A percentile compares a stretch with the other conserved stretches of the same genome.
Conservation (phyloP, 148 eudicot genomes). For the Linanthus parryae region DNA sequence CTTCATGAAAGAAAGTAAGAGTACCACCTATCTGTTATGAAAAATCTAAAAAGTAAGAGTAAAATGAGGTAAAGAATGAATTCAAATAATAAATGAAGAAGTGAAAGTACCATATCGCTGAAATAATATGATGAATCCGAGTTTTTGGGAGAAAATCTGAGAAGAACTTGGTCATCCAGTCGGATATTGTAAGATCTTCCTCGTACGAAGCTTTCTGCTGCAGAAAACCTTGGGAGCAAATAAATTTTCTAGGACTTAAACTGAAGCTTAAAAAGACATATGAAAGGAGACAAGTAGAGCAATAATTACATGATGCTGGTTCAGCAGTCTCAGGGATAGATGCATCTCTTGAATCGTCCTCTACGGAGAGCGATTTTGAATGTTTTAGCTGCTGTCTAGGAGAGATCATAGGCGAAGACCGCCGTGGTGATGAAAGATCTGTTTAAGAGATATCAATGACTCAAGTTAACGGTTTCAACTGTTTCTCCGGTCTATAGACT, state of each 20-base stretch:
- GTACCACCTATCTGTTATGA: conserved; percentile 87
- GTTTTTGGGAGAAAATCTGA: conserved; percentile 89
- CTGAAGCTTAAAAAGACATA: no score
- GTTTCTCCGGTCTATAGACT: no score
- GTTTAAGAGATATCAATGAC: conserved; percentile 15
- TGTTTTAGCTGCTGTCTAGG: conserved; percentile 39
- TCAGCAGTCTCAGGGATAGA: conserved; percentile 42
- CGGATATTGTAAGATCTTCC: conserved; percentile 96
- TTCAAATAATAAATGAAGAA: background rate
- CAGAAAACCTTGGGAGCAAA: conserved; percentile 54
- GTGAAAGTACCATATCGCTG: conserved; percentile 72
- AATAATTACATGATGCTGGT: conserved; percentile 68
- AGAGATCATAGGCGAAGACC: conserved; percentile 36
- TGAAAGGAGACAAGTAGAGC: background rate
- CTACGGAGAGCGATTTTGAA: conserved; percentile 39
- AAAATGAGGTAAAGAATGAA: conserved; percentile 3
- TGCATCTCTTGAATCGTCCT: conserved; percentile 43
- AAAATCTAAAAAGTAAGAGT: conserved; percentile 9
- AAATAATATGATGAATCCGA: conserved; percentile 90
- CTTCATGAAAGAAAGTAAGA: conserved; percentile 88
- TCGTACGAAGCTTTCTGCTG: conserved; percentile 96
- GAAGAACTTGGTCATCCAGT: conserved; percentile 94
- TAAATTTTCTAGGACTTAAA: conserved; percentile 25
- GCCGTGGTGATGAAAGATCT: conserved; percentile 46
- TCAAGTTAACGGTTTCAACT: no score